phyloP scores from a whole-genome alignment of 1,284 basidiomycete species.

The Wallemia mellicola region DNA sequence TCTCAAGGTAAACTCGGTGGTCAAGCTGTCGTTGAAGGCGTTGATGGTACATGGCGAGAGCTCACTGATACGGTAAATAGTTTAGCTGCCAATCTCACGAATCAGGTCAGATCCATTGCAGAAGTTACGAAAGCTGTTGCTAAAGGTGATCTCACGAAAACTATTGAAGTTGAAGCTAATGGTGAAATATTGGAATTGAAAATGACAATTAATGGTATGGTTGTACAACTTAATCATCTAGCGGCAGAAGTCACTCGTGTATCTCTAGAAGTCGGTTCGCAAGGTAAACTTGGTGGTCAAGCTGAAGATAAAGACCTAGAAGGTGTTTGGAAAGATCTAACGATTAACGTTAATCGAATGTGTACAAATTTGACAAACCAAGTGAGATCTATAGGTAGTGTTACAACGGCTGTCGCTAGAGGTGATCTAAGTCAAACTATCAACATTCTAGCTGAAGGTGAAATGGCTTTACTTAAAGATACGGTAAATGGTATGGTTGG shows the following conservation, averaged over 20 bases:
- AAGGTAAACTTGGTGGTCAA: conserved; percentile 70
- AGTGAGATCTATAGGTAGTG: conserved; percentile 67
- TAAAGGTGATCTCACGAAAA: conserved; percentile 71
- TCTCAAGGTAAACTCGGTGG: conserved; percentile 20
- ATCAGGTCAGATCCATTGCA: conserved; percentile 79
- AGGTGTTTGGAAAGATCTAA: conserved; percentile 78
- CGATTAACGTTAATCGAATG: conserved; percentile 75
- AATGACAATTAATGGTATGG: conserved; percentile 96
- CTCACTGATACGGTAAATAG: conserved; percentile 71
- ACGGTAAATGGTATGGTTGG: conserved; percentile 78
- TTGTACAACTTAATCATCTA: conserved; percentile 24
- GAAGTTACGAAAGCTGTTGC: conserved; percentile 95
- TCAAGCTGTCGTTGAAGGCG: conserved; percentile 68
- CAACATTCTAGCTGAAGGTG: conserved; percentile 51
- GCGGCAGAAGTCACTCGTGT: conserved; percentile 92
- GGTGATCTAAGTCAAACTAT: conserved; percentile 24
- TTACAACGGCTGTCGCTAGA: conserved; percentile 64
- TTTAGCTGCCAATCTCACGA: conserved; percentile 85
- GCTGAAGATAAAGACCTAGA: conserved; percentile 79
- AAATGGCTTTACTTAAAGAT: conserved; percentile 53
- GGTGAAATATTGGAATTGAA: conserved; percentile 94
- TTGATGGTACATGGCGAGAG: conserved; percentile 81
- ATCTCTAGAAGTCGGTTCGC: conserved; percentile 67
- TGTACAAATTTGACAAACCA: conserved; percentile 76
- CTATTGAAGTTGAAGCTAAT: conserved; percentile 84